These are phyloP conservation scores for Thielaviopsis populi DNA, from an alignment of 2,329 filamentous ascomycete genomes.

Conservation along the genomic window DNA sequence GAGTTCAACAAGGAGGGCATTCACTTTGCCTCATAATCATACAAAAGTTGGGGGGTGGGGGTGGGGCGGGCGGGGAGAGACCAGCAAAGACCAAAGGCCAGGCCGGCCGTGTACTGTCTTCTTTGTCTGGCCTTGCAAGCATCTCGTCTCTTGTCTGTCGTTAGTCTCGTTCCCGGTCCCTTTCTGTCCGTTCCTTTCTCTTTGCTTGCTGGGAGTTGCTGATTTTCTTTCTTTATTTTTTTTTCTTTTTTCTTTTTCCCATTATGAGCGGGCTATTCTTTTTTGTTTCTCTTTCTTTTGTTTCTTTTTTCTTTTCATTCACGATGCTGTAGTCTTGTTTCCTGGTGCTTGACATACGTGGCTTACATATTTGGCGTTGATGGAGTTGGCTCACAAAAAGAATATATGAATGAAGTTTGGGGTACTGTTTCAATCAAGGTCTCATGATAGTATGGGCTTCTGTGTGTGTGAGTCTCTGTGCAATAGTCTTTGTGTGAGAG, in stretches of 20 bases:
- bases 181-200: neutral
- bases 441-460: neutral
- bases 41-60: no score
- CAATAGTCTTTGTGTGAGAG: no score
- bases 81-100: no score
- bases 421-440: neutral
- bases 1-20: slow-evolving; percentile 87
- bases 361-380: slow-evolving; percentile 75
- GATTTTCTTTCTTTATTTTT: no score
- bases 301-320: neutral
- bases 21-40: slow-evolving; percentile 51
- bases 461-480: no score
- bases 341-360: slow-evolving; percentile 31
- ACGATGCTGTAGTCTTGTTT: neutral
- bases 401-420: neutral
- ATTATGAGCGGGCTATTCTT: slow-evolving; percentile 3
- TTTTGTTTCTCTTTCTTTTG: neutral
- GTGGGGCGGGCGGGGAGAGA: no score
- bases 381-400: slow-evolving; percentile 24
- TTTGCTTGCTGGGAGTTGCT: neutral
- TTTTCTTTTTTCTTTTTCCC: no score
- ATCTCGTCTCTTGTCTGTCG: neutral
- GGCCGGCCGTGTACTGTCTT: neutral
- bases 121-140: neutral
- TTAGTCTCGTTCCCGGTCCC: no score